Conservation (phyloP, 2,329 filamentous ascomycete species). For the Pseudonectria buxi region DNA sequence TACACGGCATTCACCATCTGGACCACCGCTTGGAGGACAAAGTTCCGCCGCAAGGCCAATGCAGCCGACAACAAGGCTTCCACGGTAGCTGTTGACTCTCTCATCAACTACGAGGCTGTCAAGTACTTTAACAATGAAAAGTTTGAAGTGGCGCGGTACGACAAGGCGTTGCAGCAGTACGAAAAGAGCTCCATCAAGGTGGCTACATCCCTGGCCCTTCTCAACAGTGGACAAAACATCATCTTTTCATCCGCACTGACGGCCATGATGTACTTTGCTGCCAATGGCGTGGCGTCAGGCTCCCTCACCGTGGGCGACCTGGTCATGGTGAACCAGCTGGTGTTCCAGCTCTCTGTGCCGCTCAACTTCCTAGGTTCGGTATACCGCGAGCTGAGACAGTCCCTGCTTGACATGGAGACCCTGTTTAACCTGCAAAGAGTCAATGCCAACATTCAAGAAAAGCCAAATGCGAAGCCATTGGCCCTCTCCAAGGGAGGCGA, state of each 20-base stretch:
- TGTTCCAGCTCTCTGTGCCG: constrained; percentile 94
- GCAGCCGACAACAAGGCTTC: constrained; percentile 93
- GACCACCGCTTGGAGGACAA: constrained; percentile 95
- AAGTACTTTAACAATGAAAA: constrained; percentile 99
- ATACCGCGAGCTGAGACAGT: constrained; percentile 91
- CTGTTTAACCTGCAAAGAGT: constrained; percentile 97
- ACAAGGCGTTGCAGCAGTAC: constrained; percentile 77
- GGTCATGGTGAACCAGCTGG: constrained; percentile 97
- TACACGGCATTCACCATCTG: constrained; percentile 97
- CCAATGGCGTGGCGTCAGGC: constrained; percentile 77
- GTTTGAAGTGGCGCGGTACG: constrained; percentile 86
- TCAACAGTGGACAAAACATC: constrained; percentile 93
- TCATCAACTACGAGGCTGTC: constrained; percentile 98
- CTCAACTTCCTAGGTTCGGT: constrained; percentile 98
- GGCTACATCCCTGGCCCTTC: constrained; percentile 81
- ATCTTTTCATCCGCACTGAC: constrained; percentile 94
- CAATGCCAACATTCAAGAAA: constrained; percentile 78
- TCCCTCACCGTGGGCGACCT: constrained; percentile 86
- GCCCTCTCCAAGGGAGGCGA: constrained; percentile 71
- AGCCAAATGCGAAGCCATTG: constrained; percentile 65
- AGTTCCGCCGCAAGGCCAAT: constrained; percentile 91
- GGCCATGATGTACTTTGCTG: constrained; percentile 96
- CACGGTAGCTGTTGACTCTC: constrained; percentile 88
- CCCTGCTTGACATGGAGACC: constrained; percentile 95
- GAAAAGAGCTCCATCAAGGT: constrained; percentile 96